Base-by-base conservation (phyloP, 306 rosid genomes). In the Trifolium repens region DNA sequence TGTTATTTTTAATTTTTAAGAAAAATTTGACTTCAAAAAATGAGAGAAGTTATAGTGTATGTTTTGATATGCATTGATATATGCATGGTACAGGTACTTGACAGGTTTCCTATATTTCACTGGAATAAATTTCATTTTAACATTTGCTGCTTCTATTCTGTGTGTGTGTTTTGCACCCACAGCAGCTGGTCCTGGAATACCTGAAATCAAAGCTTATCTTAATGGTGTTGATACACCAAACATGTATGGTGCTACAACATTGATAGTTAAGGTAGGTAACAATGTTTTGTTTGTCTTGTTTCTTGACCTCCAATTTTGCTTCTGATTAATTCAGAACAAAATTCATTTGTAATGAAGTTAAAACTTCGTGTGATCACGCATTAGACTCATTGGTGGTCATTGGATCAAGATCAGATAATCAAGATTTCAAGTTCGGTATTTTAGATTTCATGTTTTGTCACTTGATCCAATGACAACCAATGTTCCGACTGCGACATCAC, bases 161-260 rank as follows among this genome's bases (percentile, higher is more conserved):
- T 78, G 82, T 53, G 82, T 78, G 77, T 78, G 82, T 78, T 71
- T 78, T 78, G 82, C 82, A 71, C 82, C 82, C 47, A 78, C 82
- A 26, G 82, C 82, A 78, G 82, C 82, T 70, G 82, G 82, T 35
- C 82, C 82, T 62, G 82, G 82, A 62, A 78, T 78, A 50, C 82
- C 82, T 49, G 82, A 78, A 65, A 78, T 78, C 72, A 78, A 78
- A 78, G 82, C 82, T 78, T 78, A 78, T 78, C 82, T 78, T 39
- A 78, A 78, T 78, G 82, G 82, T 27, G 77, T 78, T 39, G 82
- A 78, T 39, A 78, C 82, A 32, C 82, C 82, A 5, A 71, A 78
- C 65, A 78, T 78, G 82, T 78, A 6, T 37, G 82, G 82, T 62
- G 82, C 82, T 26, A 71, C 77, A 50, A 71, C 82, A 50, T 39